Conservation (phyloP, 1,139 yeast species). For the Candida labiduridarum region DNA sequence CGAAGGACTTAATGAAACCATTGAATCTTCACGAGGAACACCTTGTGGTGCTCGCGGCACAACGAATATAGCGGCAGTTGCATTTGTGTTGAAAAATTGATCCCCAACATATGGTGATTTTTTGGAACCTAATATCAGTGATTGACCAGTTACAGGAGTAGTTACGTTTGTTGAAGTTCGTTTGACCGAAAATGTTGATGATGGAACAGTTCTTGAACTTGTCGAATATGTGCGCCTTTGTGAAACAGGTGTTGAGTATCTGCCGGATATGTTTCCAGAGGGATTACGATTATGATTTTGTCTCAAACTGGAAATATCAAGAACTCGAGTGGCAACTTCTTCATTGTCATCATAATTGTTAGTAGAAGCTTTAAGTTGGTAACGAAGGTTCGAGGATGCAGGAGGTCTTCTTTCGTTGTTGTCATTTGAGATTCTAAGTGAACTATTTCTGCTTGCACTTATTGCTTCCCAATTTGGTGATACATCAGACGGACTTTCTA, state of each 20-base stretch:
- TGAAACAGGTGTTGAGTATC: neutral
- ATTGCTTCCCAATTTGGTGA: conserved; percentile 39
- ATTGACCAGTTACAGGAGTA: neutral
- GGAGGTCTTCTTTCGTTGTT: neutral
- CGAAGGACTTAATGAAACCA: conserved; percentile 33
- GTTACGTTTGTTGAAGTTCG: neutral
- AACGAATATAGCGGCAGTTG: neutral
- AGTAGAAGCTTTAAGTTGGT: too few relatives aligned
- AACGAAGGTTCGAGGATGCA: too few relatives aligned
- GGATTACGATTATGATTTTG: neutral
- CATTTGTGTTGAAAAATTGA: neutral
- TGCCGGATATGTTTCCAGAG: neutral
- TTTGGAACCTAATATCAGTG: neutral
- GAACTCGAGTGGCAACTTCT: conserved; percentile 5
- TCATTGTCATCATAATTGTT: neutral
- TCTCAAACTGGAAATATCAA: neutral
- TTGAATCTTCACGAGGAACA: conserved; percentile 21
- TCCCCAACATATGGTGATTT: neutral
- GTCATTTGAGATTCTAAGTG: conserved; percentile 1
- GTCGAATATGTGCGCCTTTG: neutral
- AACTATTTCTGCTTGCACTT: conserved; percentile 15
- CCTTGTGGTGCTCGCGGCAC: neutral
- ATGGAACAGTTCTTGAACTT: neutral
- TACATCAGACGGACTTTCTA: neutral
- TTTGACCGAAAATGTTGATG: neutral